Percentiles rank a stretch among this genome's conserved stretches.
These are phyloP conservation scores for Leccinum fibrillosum DNA, from an alignment of 768 basidiomycete species.

Conservation along the genomic window DNA sequence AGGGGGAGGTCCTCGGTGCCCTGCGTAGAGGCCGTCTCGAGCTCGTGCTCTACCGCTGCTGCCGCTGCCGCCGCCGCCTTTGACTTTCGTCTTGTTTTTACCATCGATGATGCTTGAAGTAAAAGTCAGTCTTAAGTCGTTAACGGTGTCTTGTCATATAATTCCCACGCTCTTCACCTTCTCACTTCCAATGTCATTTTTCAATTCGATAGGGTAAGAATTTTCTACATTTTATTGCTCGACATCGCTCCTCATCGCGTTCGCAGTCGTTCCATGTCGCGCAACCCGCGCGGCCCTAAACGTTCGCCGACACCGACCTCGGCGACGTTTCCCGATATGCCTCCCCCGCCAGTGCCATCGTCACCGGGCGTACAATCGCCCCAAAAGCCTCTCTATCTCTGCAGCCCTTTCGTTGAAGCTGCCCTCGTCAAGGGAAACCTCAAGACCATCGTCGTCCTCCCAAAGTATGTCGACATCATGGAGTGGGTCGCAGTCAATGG, in stretches of 20 bases:
- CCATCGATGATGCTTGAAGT: conserved; percentile 23
- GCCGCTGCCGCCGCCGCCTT: conserved; percentile 40
- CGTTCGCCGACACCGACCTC: conserved; percentile 76
- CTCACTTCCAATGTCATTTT: conserved; percentile 57
- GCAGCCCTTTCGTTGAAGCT: conserved; percentile 91
- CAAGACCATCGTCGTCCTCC: conserved; percentile 95
- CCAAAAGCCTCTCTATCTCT: conserved; percentile 79
- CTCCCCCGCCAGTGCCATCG: conserved; percentile 38
- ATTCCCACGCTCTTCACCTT: conserved; percentile 17
- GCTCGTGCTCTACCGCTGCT: conserved; percentile 27
- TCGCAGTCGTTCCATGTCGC: conserved; percentile 69
- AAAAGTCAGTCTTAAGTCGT: background rate
- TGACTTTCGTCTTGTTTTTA: conserved; percentile 60
- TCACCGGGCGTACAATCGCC: conserved; percentile 31
- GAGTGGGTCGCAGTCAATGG: conserved; percentile 97
- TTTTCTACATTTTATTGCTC: background rate
- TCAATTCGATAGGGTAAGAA: conserved; percentile 76
- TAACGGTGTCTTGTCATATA: background rate
- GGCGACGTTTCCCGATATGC: conserved; percentile 49
- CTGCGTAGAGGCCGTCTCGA: conserved; percentile 32
- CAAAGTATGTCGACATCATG: conserved; percentile 93
- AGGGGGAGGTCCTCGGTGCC: conserved; percentile 34
- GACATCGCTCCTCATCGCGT: background rate
- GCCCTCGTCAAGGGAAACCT: conserved; percentile 97
- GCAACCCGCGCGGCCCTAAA: conserved; percentile 65